Percentiles rank a stretch among this genome's conserved stretches.
Evolutionary conservation across 2,329 filamentous ascomycete genomes (phyloP).

Genomic region (Tolypocladium inflatum): DNA sequence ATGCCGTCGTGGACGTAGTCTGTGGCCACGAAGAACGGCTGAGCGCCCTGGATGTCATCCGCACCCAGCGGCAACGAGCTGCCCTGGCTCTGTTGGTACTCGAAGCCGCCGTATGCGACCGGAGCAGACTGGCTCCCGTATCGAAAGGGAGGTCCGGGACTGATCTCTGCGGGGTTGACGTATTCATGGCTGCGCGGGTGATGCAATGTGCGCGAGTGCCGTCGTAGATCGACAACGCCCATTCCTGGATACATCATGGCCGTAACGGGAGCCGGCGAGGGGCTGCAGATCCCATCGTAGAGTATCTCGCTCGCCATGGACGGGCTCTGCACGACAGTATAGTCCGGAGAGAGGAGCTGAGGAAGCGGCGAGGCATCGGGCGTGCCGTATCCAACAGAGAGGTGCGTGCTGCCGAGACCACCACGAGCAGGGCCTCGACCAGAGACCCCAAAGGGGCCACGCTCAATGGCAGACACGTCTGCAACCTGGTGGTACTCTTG

Average conservation of each 20-base stretch:
- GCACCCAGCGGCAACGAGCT: background rate
- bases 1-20: background rate
- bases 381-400: background rate
- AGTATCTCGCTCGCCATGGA: slow-evolving; percentile 3
- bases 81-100: background rate
- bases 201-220: background rate
- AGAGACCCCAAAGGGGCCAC: background rate
- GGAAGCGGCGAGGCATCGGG: background rate
- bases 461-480: too few species aligned
- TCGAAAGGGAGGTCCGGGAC: background rate
- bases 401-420: background rate
- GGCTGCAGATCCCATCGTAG: background rate
- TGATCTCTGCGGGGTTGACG: background rate
- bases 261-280: background rate
- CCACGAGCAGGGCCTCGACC: background rate
- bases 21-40: background rate
- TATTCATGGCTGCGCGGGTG: background rate
- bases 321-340: slow-evolving; percentile 1
- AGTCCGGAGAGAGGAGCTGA: slow-evolving; percentile 1
- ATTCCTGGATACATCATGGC: background rate
- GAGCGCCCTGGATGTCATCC: background rate
- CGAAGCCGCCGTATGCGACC: background rate
- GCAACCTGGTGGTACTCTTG: background rate
- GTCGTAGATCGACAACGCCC: background rate
- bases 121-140: background rate